Conservation (phyloP, 495 filamentous ascomycete species). For the Polyplosphaeria fusca region DNA sequence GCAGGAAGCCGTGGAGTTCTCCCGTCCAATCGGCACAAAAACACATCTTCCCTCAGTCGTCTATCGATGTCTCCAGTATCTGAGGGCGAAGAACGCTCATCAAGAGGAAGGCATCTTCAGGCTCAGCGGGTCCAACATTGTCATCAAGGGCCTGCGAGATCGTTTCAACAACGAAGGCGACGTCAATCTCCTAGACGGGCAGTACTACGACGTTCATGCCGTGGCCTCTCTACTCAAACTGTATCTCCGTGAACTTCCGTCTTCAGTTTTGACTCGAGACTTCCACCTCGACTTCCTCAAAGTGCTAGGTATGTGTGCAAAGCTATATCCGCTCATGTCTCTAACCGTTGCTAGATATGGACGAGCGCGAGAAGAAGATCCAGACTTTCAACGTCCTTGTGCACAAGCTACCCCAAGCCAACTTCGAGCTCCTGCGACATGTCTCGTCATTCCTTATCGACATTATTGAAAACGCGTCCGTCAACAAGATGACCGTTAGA, state of each 20-base stretch:
- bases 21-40: slow-evolving; percentile 64
- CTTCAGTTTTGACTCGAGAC: slow-evolving; percentile 84
- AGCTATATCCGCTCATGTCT: neutral
- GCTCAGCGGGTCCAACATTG: slow-evolving; percentile 86
- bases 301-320: slow-evolving; percentile 64
- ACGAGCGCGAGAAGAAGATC: slow-evolving; percentile 73
- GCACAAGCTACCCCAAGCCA: slow-evolving; percentile 74
- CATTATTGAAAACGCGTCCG: slow-evolving; percentile 81
- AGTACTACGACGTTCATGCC: slow-evolving; percentile 93
- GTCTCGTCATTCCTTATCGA: slow-evolving; percentile 81
- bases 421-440: slow-evolving; percentile 74
- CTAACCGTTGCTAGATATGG: slow-evolving; percentile 54
- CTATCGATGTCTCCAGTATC: slow-evolving; percentile 93
- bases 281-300: slow-evolving; percentile 84
- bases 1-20: slow-evolving; percentile 79
- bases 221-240: slow-evolving; percentile 92
- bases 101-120: slow-evolving; percentile 95
- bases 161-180: slow-evolving; percentile 94
- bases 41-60: slow-evolving; percentile 88
- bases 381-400: slow-evolving; percentile 81
- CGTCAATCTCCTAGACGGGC: slow-evolving; percentile 80
- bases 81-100: slow-evolving; percentile 76
- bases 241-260: slow-evolving; percentile 88
- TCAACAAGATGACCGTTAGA: slow-evolving; percentile 97
- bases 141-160: slow-evolving; percentile 86